A percentile compares a stretch with the other conserved stretches of the same genome.
phyloP scores from a whole-genome alignment of 495 filamentous ascomycete species.

The Aspergillus panamensis region DNA sequence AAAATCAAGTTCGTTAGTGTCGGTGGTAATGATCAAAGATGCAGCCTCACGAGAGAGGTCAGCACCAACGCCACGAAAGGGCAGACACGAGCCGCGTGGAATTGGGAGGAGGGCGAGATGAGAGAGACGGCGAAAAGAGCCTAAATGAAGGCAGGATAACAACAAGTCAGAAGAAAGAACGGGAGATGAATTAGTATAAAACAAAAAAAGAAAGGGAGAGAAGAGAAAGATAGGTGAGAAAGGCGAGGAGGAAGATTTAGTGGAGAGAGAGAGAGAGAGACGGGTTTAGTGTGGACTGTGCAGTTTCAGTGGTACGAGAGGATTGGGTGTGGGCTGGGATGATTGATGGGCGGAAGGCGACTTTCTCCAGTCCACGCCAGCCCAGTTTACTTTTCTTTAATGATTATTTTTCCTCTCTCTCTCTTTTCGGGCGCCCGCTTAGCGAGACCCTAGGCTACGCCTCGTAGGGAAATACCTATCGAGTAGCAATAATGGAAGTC shows the following conservation, averaged over 20 bases:
- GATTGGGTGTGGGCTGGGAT: not conserved
- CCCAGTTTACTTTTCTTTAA: not conserved
- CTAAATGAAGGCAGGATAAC: not conserved
- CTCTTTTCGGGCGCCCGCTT: slow-evolving; percentile 17
- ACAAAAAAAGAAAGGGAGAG: slow-evolving; percentile 7
- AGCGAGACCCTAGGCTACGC: slow-evolving; percentile 22
- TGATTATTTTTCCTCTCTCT: too few relatives aligned
- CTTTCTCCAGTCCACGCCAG: not conserved
- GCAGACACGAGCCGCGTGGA: slow-evolving; percentile 24
- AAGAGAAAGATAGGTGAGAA: slow-evolving; percentile 4
- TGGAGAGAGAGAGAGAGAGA: slow-evolving; percentile 14
- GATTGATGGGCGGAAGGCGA: not conserved
- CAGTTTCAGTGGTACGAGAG: not conserved
- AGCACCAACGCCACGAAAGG: slow-evolving; percentile 37
- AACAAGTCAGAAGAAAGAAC: slow-evolving; percentile 8
- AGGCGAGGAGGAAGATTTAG: slow-evolving; percentile 15
- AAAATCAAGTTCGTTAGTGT: slow-evolving; percentile 25
- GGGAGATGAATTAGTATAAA: slow-evolving; percentile 6
- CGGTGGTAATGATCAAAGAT: slow-evolving; percentile 24
- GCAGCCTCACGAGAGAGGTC: slow-evolving; percentile 45
- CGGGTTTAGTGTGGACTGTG: slow-evolving; percentile 8
- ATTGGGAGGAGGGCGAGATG: slow-evolving; percentile 30
- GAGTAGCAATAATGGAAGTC: not conserved
- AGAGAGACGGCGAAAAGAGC: slow-evolving; percentile 24
- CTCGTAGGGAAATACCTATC: not conserved